Base-by-base conservation (phyloP, 495 filamentous ascomycete genomes). In the Corynascus novoguineensis region DNA sequence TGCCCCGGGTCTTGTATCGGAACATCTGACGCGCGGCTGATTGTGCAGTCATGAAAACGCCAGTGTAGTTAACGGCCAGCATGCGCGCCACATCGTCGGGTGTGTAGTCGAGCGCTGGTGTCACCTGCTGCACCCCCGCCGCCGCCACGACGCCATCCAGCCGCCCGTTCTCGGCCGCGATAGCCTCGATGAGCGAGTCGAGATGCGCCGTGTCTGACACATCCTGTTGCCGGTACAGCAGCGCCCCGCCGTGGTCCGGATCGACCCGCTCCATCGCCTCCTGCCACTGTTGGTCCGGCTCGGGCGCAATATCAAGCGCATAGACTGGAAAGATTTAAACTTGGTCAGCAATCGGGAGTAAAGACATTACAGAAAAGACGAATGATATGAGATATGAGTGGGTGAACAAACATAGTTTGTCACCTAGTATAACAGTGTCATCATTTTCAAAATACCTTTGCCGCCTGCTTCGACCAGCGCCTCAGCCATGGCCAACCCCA, bases 101-200 rank as follows among this genome's bases (percentile, higher is more conserved):
- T 4, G 78, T 78, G 67, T 90, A 89, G 35, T 89, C 84, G 22
- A 86, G 64, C n/a, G 87, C 87, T 0, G 84, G 74, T 12, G 76
- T 83, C 50, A 88, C 78, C 61, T 89, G 82, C 68, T 89, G 83
- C 41, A 89, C 84, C 8, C 84, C 87, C 1, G 88, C 88, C 3
- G 86, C 87, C 0, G 88, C 88, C n/a, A 92, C 76, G 34, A 89
- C 67, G 3, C 88, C 88, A 62, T 92, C 86, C 59, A 92, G 60
- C 4, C 83, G 78, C 34, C 74, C 48, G 57, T 83, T 64, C 49
- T 77, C 69, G 4, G 71, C 67, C 0, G 82, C 81, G 57, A 89
- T 87, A 4, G 62, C 52, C 10, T 66, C 69, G 31, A 88, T 80
- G 17, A 77, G 64, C 35, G 57, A 54, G 60, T 87, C 78, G 3